Conservation (phyloP, 1,139 yeast genomes). For the Taphrina flavorubra region DNA sequence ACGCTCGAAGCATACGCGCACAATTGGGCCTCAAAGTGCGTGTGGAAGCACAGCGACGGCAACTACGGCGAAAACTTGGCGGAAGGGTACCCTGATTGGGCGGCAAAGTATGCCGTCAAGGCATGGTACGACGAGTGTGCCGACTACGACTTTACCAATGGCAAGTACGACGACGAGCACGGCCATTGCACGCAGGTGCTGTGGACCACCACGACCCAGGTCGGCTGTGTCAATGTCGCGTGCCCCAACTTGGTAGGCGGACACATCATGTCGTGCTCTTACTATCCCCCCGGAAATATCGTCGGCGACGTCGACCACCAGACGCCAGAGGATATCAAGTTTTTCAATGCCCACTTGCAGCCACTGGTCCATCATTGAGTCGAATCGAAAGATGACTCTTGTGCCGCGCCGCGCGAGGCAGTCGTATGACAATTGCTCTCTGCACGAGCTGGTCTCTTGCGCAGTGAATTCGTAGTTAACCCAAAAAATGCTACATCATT, state of each 20-base stretch:
- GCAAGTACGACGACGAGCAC: constrained; percentile 16
- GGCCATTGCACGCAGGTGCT: constrained; percentile 77
- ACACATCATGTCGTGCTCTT: neutral
- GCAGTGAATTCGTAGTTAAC: neutral
- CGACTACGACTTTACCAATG: constrained; percentile 9
- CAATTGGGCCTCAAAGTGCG: constrained; percentile 2
- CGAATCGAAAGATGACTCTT: neutral
- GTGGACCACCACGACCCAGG: constrained; percentile 66
- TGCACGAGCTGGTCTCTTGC: constrained; percentile 9
- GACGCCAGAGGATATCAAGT: constrained; percentile 7
- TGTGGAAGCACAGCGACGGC: constrained; percentile 18
- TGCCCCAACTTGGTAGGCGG: constrained; percentile 4
- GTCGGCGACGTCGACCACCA: constrained; percentile 16
- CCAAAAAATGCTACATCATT: too few species aligned
- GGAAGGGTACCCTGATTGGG: constrained; percentile 1
- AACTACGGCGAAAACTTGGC: constrained; percentile 33
- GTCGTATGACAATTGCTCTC: neutral
- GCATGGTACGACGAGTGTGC: constrained; percentile 35
- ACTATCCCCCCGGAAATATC: constrained; percentile 17
- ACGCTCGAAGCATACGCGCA: constrained; percentile 16
- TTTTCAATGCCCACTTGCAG: constrained; percentile 4
- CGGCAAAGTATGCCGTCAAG: constrained; percentile 9
- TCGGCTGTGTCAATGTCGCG: constrained; percentile 65
- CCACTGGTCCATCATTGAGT: constrained; percentile 10
- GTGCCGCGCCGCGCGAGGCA: neutral